Base-by-base conservation (phyloP, 2,329 filamentous ascomycete species). In the Zymoseptoria passerinii region DNA sequence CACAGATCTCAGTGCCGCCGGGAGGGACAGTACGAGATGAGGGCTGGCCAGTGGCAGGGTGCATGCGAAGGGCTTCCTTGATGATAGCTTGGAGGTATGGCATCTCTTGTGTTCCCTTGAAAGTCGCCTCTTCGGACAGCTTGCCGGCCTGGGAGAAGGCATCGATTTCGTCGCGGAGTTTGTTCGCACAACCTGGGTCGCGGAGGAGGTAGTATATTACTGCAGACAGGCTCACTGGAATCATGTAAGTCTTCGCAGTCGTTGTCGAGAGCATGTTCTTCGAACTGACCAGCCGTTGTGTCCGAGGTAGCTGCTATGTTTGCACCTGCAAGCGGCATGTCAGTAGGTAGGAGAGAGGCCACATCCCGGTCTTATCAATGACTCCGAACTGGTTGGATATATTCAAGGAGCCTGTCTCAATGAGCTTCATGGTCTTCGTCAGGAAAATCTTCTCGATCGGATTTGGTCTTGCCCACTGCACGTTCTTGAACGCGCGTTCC, bases 31-130 rank as follows among this genome's bases (percentile, higher is more conserved):
- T 68, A 6, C 76, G 67, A 16, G 72, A 72, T 2, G 78, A 64
- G 5, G 66, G 68, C 48, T 74, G 66, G 0, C 76, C 76, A 0
- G 74, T 71, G 0, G 76, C 72, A 4, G 76, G 76, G 61, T 78
- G 75, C 74, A 62, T 76, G 69, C 77, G 70, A 3, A 78, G 63
- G 0, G 74, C 69, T 61, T 79, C 76, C 55, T 76, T 73, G 61
- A 78, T 75, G n/a, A 76, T 70, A 16, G 75, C 75, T 55, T 75
- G 71, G 2, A 78, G 68, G 61, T 76, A 78, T 0, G 74, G 70
- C 63, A 74, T 67, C 8, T 67, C 64, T 16, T 70, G 64, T 2
- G 71, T 69, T 60, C 74, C 70, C 28, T 57, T 58, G 16, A 71
- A 58, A 2, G 63, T 67, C 2, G 72, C 66, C 1, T 67, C 65